phyloP scores from a whole-genome alignment of 1,284 basidiomycete species.

The Ganoderma leucocontextum region DNA sequence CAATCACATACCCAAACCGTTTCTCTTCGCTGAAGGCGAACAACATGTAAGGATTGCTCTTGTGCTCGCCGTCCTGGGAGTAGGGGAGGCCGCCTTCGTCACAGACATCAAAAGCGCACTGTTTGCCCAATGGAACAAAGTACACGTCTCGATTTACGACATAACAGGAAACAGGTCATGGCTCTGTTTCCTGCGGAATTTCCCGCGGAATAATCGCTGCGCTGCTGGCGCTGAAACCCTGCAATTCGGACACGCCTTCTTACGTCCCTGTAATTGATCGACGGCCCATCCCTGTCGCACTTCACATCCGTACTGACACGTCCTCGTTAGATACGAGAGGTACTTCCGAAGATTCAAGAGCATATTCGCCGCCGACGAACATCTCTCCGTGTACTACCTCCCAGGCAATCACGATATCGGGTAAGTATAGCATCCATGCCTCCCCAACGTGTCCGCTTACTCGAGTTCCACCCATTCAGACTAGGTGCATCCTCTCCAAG shows the following conservation, averaged over 20 bases:
- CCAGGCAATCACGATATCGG: conserved; percentile 92
- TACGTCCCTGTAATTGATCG: not conserved
- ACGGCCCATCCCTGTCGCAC: not conserved
- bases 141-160: no score
- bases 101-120: not conserved
- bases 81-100: not conserved
- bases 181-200: not conserved
- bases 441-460: conserved; percentile 14
- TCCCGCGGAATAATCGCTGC: not conserved
- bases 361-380: conserved; percentile 59
- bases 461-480: conserved; percentile 45
- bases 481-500: conserved; percentile 58
- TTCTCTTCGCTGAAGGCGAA: not conserved
- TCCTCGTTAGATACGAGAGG: conserved; percentile 66
- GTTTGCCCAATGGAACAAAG: not conserved
- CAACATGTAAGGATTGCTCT: not conserved
- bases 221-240: not conserved
- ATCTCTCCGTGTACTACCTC: conserved; percentile 69
- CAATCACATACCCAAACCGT: not conserved
- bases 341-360: conserved; percentile 74
- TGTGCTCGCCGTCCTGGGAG: not conserved
- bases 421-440: conserved; percentile 43
- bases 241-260: not conserved
- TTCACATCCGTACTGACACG: conserved; percentile 1
- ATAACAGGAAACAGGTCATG: not conserved